Conservation (phyloP, 768 basidiomycete species). For the Mycena rosella region DNA sequence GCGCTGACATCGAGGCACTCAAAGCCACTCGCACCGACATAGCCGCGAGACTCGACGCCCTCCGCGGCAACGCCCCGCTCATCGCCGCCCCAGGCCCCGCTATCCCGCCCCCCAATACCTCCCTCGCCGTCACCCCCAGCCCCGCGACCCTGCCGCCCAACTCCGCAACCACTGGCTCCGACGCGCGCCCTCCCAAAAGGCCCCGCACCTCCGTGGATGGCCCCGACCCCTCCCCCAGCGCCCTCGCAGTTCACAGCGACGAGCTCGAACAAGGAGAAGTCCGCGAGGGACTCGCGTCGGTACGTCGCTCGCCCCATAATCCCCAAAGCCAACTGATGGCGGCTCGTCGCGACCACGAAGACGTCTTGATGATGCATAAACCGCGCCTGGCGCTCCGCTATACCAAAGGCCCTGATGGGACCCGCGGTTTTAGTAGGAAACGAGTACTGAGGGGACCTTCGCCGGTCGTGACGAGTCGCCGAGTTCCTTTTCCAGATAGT, state of each 20-base stretch:
- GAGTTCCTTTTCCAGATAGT: slow-evolving; percentile 3
- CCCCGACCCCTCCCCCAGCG: no score
- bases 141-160: background rate
- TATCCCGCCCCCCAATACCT: background rate
- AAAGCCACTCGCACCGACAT: background rate
- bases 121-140: background rate
- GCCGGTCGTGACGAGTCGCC: slow-evolving; percentile 1
- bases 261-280: background rate
- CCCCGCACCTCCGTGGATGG: no score
- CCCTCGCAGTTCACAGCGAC: background rate
- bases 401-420: slow-evolving; percentile 25
- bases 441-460: background rate
- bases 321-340: background rate
- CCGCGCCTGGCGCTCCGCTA: background rate
- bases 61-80: background rate
- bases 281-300: background rate
- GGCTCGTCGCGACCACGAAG: background rate
- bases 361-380: background rate
- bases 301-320: background rate
- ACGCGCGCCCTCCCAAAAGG: no score
- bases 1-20: background rate
- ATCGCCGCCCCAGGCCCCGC: background rate
- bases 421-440: background rate
- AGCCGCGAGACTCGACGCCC: background rate
- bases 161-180: background rate